Percentiles rank a stretch among this genome's conserved stretches.
These are phyloP conservation scores for Naganishia friedmannii DNA, from an alignment of 768 basidiomycete genomes.

Conservation along the genomic window DNA sequence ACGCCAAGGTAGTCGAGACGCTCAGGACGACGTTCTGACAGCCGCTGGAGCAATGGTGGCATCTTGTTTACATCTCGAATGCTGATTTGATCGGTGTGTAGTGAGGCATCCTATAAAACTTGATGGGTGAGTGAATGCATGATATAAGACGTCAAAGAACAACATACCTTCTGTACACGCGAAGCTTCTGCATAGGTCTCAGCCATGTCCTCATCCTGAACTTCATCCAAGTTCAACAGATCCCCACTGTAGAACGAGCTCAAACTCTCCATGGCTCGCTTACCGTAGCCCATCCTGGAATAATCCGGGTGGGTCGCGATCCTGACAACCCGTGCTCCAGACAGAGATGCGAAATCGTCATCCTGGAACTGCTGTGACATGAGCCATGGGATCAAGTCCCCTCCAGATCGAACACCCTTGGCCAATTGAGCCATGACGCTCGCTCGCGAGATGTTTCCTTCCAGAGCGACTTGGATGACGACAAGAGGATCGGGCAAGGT, in stretches of 20 bases:
- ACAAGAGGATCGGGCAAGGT: slow-evolving; percentile 90
- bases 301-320: slow-evolving; percentile 97
- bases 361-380: slow-evolving; percentile 90
- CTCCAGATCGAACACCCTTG: slow-evolving; percentile 78
- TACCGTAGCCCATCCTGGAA: slow-evolving; percentile 96
- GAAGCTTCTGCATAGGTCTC: slow-evolving; percentile 63
- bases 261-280: slow-evolving; percentile 77
- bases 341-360: slow-evolving; percentile 82
- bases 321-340: slow-evolving; percentile 84
- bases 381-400: slow-evolving; percentile 98
- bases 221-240: slow-evolving; percentile 80
- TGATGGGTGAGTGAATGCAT: not conserved
- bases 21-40: slow-evolving; percentile 86
- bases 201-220: slow-evolving; percentile 55
- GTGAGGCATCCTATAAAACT: slow-evolving; percentile 55
- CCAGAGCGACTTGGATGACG: slow-evolving; percentile 90
- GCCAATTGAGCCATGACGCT: slow-evolving; percentile 80
- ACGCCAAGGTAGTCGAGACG: slow-evolving; percentile 90
- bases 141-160: not conserved
- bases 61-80: slow-evolving; percentile 72
- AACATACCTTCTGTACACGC: slow-evolving; percentile 28
- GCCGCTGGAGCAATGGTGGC: slow-evolving; percentile 87
- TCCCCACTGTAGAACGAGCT: slow-evolving; percentile 92
- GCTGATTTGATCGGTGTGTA: slow-evolving; percentile 72
- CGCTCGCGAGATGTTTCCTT: slow-evolving; percentile 83